phyloP scores from a whole-genome alignment of 768 basidiomycete species.

The Neoboletus brunneissimus region DNA sequence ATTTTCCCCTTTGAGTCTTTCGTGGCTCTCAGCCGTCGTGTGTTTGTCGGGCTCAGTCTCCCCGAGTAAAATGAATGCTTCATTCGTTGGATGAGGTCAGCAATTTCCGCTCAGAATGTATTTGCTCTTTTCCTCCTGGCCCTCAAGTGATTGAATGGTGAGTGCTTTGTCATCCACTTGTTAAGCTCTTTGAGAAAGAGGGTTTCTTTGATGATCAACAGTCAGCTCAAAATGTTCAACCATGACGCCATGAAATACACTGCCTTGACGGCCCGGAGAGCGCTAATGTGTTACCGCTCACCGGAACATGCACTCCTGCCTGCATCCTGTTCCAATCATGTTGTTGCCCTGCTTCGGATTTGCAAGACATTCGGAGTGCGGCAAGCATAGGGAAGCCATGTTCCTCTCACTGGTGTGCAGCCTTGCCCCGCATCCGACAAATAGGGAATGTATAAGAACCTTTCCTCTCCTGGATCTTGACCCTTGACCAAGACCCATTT shows the following conservation, averaged over 20 bases:
- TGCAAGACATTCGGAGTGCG: slow-evolving; percentile 28
- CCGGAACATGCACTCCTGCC: slow-evolving; percentile 31
- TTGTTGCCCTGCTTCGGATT: slow-evolving; percentile 33
- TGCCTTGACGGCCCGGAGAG: slow-evolving; percentile 27
- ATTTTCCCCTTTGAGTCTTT: slow-evolving; percentile 13
- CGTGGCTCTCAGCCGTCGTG: slow-evolving; percentile 11
- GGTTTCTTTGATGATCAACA: slow-evolving; percentile 30
- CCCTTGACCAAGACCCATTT: slow-evolving; percentile 27
- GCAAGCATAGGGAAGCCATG: slow-evolving; percentile 30
- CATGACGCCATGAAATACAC: slow-evolving; percentile 28
- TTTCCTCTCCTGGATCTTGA: slow-evolving; percentile 20
- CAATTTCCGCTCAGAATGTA: slow-evolving; percentile 27
- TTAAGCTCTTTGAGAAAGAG: slow-evolving; percentile 33
- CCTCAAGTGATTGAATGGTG: slow-evolving; percentile 11
- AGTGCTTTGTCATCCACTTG: slow-evolving; percentile 18
- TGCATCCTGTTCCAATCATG: slow-evolving; percentile 32
- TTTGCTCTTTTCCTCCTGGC: slow-evolving; percentile 4
- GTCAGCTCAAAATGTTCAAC: slow-evolving; percentile 16
- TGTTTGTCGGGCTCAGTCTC: slow-evolving; percentile 7
- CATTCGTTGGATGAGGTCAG: slow-evolving; percentile 16
- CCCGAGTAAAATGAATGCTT: slow-evolving; percentile 17
- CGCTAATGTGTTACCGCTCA: slow-evolving; percentile 25
- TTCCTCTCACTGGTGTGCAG: slow-evolving; percentile 20
- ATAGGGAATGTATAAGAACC: slow-evolving; percentile 29
- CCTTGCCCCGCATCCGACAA: slow-evolving; percentile 24